Evolutionary conservation across 768 basidiomycete genomes (phyloP).

Genomic region (Rubroboletus pulcherrimus): DNA sequence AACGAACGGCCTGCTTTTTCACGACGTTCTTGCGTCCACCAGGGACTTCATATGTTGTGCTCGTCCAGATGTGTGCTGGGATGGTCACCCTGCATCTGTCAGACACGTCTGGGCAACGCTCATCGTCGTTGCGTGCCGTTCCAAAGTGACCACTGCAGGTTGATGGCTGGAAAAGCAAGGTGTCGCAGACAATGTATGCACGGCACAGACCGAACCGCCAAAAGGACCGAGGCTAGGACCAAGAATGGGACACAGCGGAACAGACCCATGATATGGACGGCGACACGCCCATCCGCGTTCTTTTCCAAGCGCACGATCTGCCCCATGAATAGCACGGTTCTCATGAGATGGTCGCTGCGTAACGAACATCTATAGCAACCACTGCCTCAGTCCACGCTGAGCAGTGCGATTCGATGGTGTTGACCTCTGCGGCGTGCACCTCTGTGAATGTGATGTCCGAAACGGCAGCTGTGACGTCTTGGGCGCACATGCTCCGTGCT

Average conservation of each 20-base stretch:
- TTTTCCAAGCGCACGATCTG: too few species aligned
- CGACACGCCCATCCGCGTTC: not conserved
- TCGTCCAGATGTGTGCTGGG: too few species aligned
- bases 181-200: not conserved
- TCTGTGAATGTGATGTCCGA: not conserved
- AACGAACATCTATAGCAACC: not conserved
- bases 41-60: not conserved
- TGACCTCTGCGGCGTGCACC: not conserved
- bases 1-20: not conserved
- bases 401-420: not conserved
- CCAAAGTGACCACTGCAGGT: not conserved
- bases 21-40: not conserved
- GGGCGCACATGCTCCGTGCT: not conserved
- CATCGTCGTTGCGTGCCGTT: not conserved
- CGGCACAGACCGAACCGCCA: not conserved
- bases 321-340: not conserved
- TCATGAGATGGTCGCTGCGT: not conserved
- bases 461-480: not conserved
- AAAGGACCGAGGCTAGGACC: not conserved
- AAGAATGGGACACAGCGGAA: not conserved
- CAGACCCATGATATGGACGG: not conserved
- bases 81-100: not conserved
- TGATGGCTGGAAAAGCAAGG: not conserved
- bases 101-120: not conserved
- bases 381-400: not conserved